These are phyloP conservation scores for Stylosanthes scabra DNA, from an alignment of 331 rosid genomes.

Conservation along the genomic window DNA sequence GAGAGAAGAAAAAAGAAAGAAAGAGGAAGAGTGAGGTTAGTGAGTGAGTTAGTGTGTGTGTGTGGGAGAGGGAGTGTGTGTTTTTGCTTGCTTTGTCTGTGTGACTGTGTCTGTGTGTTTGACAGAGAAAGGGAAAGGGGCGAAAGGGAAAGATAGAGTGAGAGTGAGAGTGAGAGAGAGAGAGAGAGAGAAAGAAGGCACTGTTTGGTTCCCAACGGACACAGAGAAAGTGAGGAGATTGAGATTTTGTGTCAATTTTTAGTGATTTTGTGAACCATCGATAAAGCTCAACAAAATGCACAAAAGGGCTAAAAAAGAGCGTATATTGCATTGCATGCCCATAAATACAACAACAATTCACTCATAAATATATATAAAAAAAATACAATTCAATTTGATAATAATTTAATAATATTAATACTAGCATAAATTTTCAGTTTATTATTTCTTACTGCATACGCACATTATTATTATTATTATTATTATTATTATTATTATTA, in stretches of 20 bases:
- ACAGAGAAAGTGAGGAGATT: constrained; percentile 28
- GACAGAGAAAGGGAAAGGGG: constrained; percentile 26
- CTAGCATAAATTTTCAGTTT: too few species aligned
- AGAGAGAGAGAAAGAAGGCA: constrained; percentile 10
- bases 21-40: constrained; percentile 13
- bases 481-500: too few species aligned
- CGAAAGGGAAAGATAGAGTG: neutral
- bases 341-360: too few species aligned
- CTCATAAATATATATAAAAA: too few species aligned
- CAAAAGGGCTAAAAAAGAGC: neutral
- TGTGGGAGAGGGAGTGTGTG: neutral
- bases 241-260: neutral
- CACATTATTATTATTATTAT: too few species aligned
- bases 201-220: constrained; percentile 50
- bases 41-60: constrained; percentile 18
- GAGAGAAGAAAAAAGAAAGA: constrained; percentile 4
- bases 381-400: too few species aligned
- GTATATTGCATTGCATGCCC: neutral
- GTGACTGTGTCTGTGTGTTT: constrained; percentile 24
- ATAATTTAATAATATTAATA: too few species aligned
- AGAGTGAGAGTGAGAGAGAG: too few species aligned
- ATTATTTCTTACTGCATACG: too few species aligned
- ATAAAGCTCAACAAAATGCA: neutral
- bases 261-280: neutral
- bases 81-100: constrained; percentile 2